phyloP scores from a whole-genome alignment of 768 basidiomycete species.

The Galerina marginata region DNA sequence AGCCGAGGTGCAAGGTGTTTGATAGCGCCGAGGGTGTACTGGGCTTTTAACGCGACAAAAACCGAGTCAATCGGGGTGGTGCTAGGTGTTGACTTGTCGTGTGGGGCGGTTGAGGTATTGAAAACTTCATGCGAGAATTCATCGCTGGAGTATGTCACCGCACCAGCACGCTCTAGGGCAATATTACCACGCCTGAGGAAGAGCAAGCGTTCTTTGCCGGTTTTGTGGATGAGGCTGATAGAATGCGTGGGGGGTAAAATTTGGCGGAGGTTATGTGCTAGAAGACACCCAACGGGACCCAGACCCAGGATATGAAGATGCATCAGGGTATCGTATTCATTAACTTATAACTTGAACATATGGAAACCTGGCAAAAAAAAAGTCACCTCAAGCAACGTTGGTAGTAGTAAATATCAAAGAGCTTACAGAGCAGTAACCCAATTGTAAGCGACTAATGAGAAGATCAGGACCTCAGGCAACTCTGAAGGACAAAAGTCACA shows the following conservation, averaged over 20 bases:
- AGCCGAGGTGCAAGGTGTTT: conserved; percentile 66
- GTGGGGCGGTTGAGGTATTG: conserved; percentile 3
- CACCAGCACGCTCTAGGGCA: conserved; percentile 55
- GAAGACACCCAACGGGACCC: conserved; percentile 82
- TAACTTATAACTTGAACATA: neutral
- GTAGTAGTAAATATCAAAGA: too few relatives aligned
- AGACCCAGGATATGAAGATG: conserved; percentile 79
- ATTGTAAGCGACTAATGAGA: too few relatives aligned
- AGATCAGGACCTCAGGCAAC: too few relatives aligned
- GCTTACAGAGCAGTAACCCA: too few relatives aligned
- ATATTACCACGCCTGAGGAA: conserved; percentile 41
- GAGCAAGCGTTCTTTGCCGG: conserved; percentile 41
- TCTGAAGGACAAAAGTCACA: neutral
- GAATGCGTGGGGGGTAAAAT: conserved; percentile 54
- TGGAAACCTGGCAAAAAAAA: neutral
- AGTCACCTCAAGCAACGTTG: neutral
- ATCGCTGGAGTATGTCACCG: conserved; percentile 43
- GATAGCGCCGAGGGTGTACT: conserved; percentile 64
- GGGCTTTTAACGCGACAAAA: conserved; percentile 83
- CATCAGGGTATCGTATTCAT: conserved; percentile 46
- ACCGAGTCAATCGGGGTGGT: conserved; percentile 68
- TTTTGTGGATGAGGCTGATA: conserved; percentile 76
- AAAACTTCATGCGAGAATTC: conserved; percentile 57
- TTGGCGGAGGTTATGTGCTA: conserved; percentile 80
- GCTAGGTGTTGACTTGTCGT: neutral